These are phyloP conservation scores for Trichoderma breve DNA, from an alignment of 2,329 filamentous ascomycete genomes.

Conservation along the genomic window DNA sequence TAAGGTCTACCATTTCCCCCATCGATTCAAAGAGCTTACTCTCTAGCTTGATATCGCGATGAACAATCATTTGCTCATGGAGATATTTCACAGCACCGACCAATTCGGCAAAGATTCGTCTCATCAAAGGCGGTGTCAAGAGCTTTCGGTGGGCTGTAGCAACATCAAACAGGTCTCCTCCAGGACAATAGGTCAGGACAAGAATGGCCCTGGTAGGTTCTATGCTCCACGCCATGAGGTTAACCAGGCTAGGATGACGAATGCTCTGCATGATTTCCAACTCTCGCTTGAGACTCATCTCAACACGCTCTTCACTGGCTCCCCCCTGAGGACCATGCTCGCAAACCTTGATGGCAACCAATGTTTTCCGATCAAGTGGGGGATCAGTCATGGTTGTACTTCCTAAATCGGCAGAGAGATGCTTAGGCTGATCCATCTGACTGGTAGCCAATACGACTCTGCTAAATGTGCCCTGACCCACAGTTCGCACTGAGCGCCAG, in stretches of 20 bases:
- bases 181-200: constrained; percentile 87
- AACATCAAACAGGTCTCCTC: constrained; percentile 92
- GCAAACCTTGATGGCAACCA: constrained; percentile 94
- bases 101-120: constrained; percentile 86
- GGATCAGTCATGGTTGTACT: constrained; percentile 35
- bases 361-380: constrained; percentile 62
- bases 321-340: constrained; percentile 92
- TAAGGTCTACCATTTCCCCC: background rate
- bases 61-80: constrained; percentile 82
- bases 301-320: constrained; percentile 87
- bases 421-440: constrained; percentile 46
- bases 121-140: constrained; percentile 66
- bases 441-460: constrained; percentile 89
- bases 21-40: constrained; percentile 53
- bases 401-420: constrained; percentile 27
- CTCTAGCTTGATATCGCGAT: constrained; percentile 97
- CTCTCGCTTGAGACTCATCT: constrained; percentile 91
- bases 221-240: constrained; percentile 87
- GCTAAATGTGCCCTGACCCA: constrained; percentile 95
- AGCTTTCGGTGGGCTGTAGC: constrained; percentile 70
- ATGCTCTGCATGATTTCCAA: constrained; percentile 89
- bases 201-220: constrained; percentile 79
- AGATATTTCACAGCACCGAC: constrained; percentile 83
- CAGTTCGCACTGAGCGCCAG: constrained; percentile 75
- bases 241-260: constrained; percentile 84